A percentile compares a stretch with the other conserved stretches of the same genome.
These are phyloP conservation scores for Globisporangium yorkense DNA, from an alignment of 352 stramenopile genomes.

Conservation along the genomic window DNA sequence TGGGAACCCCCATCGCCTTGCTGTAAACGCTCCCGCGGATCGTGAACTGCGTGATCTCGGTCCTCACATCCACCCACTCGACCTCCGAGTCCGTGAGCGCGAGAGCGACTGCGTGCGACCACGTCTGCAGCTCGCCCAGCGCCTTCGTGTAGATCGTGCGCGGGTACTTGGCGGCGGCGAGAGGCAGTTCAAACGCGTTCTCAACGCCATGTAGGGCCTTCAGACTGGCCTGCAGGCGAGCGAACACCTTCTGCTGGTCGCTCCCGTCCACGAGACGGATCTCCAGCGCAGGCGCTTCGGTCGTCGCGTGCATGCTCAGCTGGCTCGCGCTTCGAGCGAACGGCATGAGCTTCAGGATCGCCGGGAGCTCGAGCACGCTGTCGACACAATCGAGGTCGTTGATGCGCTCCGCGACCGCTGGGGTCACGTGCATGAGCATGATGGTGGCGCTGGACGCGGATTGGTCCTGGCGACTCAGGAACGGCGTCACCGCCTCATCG, in stretches of 20 bases:
- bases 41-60: slow-evolving; percentile 27
- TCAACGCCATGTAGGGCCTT: slow-evolving; percentile 36
- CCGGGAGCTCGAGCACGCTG: slow-evolving; percentile 33
- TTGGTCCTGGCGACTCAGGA: slow-evolving; percentile 46
- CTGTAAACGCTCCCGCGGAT: slow-evolving; percentile 17
- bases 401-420: slow-evolving; percentile 22
- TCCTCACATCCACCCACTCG: slow-evolving; percentile 56
- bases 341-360: slow-evolving; percentile 68
- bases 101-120: slow-evolving; percentile 49
- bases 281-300: slow-evolving; percentile 44
- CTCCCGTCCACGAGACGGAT: slow-evolving; percentile 45
- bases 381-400: slow-evolving; percentile 41
- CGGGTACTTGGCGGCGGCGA: slow-evolving; percentile 16
- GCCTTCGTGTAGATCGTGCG: slow-evolving; percentile 46
- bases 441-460: slow-evolving; percentile 33
- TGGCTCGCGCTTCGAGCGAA: slow-evolving; percentile 50
- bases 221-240: slow-evolving; percentile 33
- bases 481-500: slow-evolving; percentile 37
- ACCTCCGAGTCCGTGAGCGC: slow-evolving; percentile 39
- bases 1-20: slow-evolving; percentile 7
- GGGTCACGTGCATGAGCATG: slow-evolving; percentile 48
- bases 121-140: slow-evolving; percentile 45
- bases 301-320: slow-evolving; percentile 22
- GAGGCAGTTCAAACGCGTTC: slow-evolving; percentile 50
- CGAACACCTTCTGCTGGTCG: slow-evolving; percentile 20